Base-by-base conservation (phyloP, 139 green algal species). In the Ostreobium quekettii region DNA sequence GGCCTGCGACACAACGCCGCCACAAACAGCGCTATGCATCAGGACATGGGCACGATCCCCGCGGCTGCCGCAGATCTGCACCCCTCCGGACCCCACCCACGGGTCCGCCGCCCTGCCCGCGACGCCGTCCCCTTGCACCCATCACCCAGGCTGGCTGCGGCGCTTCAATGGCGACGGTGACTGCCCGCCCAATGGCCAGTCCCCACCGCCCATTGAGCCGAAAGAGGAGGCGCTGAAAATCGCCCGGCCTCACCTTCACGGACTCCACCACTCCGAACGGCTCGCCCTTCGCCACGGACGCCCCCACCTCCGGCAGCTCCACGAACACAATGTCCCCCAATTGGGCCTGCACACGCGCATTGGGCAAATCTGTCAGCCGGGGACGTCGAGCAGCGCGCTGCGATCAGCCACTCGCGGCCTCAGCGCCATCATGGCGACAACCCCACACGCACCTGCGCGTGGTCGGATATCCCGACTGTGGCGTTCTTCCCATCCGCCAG, bases 321-420 rank as follows among this genome's bases (percentile, higher is more conserved):
- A 97, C 90, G 71, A 95, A 98, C 48, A 99, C 93, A 3, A 99
- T 83, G 66, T 99, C 93, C 8, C 94, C 94, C 29, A 99, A 85
- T 79, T 96, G 87, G 2, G 36, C 66, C 89, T 95, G 78, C 42
- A 78, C 0, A 38, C 3, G 46, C 3, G 33, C 31, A 62, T n/a
- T 33, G 53, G 8, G 53, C 15, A 3, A 15, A 5, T 29, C 26
- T 60, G 0, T 36, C 48, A 60, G 7, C 7, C 30, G 32, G 48
- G 7, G 32, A 8, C 6, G 4, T 11, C 8, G 26, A 3, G 11
- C 31, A 8, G 24, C 4, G 38, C 11, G n/a, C 53, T 30, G 22
- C 19, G 2, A 32, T 11, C 4, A 35, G 4, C 60, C 26, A 28
- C 4, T 42, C 19, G 28, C 28, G 15, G 39, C 28, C 5, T 68